Evolutionary conservation across 2,329 filamentous ascomycete genomes (phyloP).

Genomic region (Sphaerulina vaccinii): DNA sequence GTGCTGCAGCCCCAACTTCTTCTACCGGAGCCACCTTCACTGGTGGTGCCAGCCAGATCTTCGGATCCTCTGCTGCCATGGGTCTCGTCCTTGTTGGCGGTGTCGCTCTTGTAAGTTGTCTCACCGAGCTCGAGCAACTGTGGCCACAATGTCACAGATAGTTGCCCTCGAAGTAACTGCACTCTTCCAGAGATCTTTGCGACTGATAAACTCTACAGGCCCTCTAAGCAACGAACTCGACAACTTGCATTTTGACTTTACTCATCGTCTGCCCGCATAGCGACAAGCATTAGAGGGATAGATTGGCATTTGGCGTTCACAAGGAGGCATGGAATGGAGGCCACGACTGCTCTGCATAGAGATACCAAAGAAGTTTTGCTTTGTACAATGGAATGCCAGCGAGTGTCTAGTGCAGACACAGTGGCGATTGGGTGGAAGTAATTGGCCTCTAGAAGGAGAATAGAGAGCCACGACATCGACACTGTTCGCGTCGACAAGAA

Average conservation of each 20-base stretch:
- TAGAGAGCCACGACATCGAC: not conserved
- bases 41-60: conserved; percentile 5
- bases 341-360: not conserved
- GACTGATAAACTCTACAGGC: not conserved
- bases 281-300: not conserved
- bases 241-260: not conserved
- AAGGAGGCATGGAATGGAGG: not conserved
- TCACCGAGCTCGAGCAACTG: too few species aligned
- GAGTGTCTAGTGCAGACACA: conserved; percentile 2
- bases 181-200: not conserved
- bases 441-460: not conserved
- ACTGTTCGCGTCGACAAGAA: not conserved
- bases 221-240: not conserved
- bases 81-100: conserved; percentile 20
- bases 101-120: conserved; percentile 17
- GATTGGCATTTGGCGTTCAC: not conserved
- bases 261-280: not conserved
- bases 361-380: not conserved
- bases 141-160: too few species aligned
- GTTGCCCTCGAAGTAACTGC: too few species aligned
- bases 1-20: conserved; percentile 10
- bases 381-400: not conserved
- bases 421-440: not conserved
- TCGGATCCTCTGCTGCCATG: conserved; percentile 18
- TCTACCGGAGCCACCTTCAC: too few species aligned